Evolutionary conservation across 1,139 yeast species (phyloP), one percentile per base, ranked within the genome.

Genomic region (Kodamaea sp.): DNA sequence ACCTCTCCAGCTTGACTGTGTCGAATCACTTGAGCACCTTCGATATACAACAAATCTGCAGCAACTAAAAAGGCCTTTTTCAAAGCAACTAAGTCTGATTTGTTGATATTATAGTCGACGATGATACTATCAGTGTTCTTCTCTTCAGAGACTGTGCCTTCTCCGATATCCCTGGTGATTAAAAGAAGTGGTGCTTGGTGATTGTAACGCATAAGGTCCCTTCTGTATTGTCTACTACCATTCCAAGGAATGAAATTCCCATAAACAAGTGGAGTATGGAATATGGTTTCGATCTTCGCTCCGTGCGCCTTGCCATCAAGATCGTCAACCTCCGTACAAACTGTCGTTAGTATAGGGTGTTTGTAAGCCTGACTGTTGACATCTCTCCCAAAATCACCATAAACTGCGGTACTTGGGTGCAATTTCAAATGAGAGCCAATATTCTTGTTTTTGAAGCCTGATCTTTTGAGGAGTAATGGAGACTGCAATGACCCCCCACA

Each of bases 271-370:
- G 83, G 83, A 9, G 67, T 57, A 45, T 75, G 78, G 26, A 72
- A 59, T 14, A 75, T 44, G 3, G 80, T 62, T 53, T 78, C 83
- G 36, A 78, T 64, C 51, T 70, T 72, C 9, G 80, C 75, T 2
- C 84, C 84, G 48, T 77, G 80, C 3, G 67, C 76, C 41, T 67
- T 59, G 2, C 82, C 82, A 49, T 78, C 83, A 23, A 75, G 46
- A 44, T 78, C 77, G 36, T 68, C 79, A 19, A 59, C 66, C 48
- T 74, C 67, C 11, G 69, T 63, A 50, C 76, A 65, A 1, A 76
- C 78, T 0, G 78, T 48, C 0, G 83, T 75, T 70, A 78, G 61
- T 34, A 78, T 76, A 1, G 81, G 59, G 29, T 69, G 60, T 16
- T 65, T 51, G 41, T 55, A 59, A 8, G 78, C 68, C 25, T 67